Conservation (phyloP, 805 yeast species). For the Candida tammaniensis region DNA sequence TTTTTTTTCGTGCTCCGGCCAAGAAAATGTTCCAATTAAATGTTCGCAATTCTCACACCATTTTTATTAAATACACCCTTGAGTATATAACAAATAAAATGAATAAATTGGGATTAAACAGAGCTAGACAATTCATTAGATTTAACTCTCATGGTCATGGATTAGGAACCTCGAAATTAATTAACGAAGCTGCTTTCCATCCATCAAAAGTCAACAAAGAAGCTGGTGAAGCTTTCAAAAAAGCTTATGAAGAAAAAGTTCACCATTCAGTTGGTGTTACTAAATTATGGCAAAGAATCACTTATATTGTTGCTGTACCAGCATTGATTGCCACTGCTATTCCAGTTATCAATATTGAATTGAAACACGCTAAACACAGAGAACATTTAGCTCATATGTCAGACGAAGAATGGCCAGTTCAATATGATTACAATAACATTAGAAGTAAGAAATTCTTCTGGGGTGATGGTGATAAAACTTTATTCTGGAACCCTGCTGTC, state of each 20-base stretch:
- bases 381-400: slow-evolving; percentile 67
- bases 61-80: no score
- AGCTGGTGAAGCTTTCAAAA: slow-evolving; percentile 70
- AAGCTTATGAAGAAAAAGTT: slow-evolving; percentile 58
- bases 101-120: no score
- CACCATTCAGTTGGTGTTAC: slow-evolving; percentile 82
- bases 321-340: slow-evolving; percentile 71
- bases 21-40: slow-evolving; percentile 11
- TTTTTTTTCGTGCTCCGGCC: slow-evolving; percentile 4
- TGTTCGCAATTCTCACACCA: slow-evolving; percentile 17
- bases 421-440: slow-evolving; percentile 87
- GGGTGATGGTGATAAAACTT: slow-evolving; percentile 98
- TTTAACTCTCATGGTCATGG: slow-evolving; percentile 38
- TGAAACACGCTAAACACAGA: slow-evolving; percentile 89
- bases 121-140: slow-evolving; percentile 39
- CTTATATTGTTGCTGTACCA: slow-evolving; percentile 79
- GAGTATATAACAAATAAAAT: no score
- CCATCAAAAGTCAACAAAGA: slow-evolving; percentile 43
- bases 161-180: slow-evolving; percentile 37
- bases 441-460: slow-evolving; percentile 90
- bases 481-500: slow-evolving; percentile 91
- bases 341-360: slow-evolving; percentile 79
- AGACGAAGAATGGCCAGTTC: slow-evolving; percentile 91
- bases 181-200: slow-evolving; percentile 40
- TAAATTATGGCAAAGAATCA: slow-evolving; percentile 79